Base-by-base conservation (phyloP, 805 yeast species). In the Metschnikowia cubensis region DNA sequence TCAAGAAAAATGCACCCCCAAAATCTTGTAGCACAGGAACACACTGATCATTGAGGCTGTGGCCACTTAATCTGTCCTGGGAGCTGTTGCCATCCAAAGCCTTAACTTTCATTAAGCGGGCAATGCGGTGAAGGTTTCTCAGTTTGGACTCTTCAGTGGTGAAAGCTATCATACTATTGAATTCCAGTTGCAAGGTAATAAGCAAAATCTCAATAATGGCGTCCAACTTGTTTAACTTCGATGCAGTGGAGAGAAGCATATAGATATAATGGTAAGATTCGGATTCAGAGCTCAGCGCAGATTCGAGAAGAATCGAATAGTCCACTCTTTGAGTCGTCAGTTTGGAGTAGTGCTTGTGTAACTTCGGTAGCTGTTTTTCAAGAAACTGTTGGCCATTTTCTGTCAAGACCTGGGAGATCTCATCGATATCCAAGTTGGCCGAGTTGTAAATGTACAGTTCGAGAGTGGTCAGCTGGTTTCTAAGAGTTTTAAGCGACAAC, bases 1-100 rank as follows among this genome's bases (percentile, higher is more conserved):
- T 83, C 29, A 81, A 71, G 59, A 86, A 89, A n/a, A 89, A 73
- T 7, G 82, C 74, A 65, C 87, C 81, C 54, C 87, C 85, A 37
- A 89, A 74, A 53, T 88, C 89, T 55, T 84, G 81, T 32, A 90
- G 67, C 0, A 88, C 75, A 0, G 77, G 64, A 0, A 83, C 77
- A 11, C 80, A 65, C 10, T 75, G 70, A 51, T 82, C 85, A 51
- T 76, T 75, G 47, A 73, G 65, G 32, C 56, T 57, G 35, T 51
- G 59, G n/a, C 59, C 66, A 5, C 66, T 64, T 29, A 66, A 53
- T 13, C 57, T 50, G 29, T 64, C 70, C 15, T 59, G 48, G 2
- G 57, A 50, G 7, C 50, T 48, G 8, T 49, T 45, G 15, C 56
- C 58, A 8, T 71, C 74, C 46, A 65, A 59, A n/a, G 63, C 61